Percentiles rank a stretch among this genome's conserved stretches.
These are phyloP conservation scores for Mycosphaerella sp. DNA, from an alignment of 2,329 filamentous ascomycete species.

Conservation along the genomic window DNA sequence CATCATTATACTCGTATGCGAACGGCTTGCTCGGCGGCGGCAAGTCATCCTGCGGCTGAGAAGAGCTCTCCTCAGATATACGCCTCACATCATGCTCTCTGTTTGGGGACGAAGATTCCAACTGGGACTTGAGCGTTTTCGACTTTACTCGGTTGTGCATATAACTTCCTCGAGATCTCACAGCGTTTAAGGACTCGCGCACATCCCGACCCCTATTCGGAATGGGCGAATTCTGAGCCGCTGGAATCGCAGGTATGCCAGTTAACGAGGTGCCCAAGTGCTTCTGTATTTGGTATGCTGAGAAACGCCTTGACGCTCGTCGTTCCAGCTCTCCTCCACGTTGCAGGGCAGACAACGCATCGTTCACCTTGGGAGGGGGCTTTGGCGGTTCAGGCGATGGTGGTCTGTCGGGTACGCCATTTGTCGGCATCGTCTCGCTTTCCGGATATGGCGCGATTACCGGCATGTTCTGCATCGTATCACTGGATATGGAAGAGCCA, in stretches of 20 bases:
- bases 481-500: slow-evolving; percentile 62
- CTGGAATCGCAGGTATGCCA: slow-evolving; percentile 78
- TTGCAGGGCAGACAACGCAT: slow-evolving; percentile 84
- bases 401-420: slow-evolving; percentile 23
- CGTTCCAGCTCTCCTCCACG: slow-evolving; percentile 87
- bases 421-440: slow-evolving; percentile 46
- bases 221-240: slow-evolving; percentile 68
- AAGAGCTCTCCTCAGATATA: slow-evolving; percentile 58
- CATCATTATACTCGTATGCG: slow-evolving; percentile 35
- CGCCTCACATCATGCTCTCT: slow-evolving; percentile 45
- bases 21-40: slow-evolving; percentile 21
- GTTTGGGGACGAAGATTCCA: slow-evolving; percentile 53
- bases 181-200: slow-evolving; percentile 73
- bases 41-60: slow-evolving; percentile 32
- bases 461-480: slow-evolving; percentile 67
- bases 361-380: slow-evolving; percentile 74
- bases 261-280: slow-evolving; percentile 75
- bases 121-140: slow-evolving; percentile 21
- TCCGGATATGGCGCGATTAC: slow-evolving; percentile 67
- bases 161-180: slow-evolving; percentile 52
- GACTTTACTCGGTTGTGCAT: slow-evolving; percentile 28
- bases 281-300: slow-evolving; percentile 93
- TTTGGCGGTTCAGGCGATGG: slow-evolving; percentile 52
- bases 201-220: slow-evolving; percentile 81
- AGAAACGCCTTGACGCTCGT: slow-evolving; percentile 86